Evolutionary conservation across 2,329 filamentous ascomycete genomes (phyloP), one percentile per base, ranked within the genome.

Genomic region (Penicillium psychrosexuale): DNA sequence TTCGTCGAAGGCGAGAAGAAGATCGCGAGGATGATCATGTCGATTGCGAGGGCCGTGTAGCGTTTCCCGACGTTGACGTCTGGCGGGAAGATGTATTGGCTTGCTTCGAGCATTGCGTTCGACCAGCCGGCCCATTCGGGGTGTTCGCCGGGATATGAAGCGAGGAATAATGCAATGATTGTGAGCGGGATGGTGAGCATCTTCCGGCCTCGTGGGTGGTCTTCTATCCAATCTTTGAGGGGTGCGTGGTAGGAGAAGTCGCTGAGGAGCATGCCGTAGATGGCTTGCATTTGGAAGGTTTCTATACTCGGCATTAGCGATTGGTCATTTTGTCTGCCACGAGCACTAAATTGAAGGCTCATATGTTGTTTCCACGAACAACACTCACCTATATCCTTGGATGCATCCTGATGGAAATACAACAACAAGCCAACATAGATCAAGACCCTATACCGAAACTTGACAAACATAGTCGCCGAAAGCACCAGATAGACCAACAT

Each of bases 211-310:
- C 71, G 74, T 31, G 73, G 73, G 58, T 77, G 75, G 8, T 67
- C 65, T 37, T 76, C 65, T 52, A 80, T 65, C 55, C 78, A 78
- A 51, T 73, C 71, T 48, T 79, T 79, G 53, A 78, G 77, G 7
- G 70, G 62, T 5, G 73, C 69, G 57, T 80, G 72, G 55, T 79
- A 77, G 7, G 78, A 75, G 30, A 82, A 68, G 57, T 82, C 80
- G 61, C 77, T 79, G 34, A 82, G 73, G 47, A 82, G 72, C 54
- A 81, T 78, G 34, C 80, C 80, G 53, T 77, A 81, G 17, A 80
- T 70, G 39, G 80, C 77, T 63, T 81, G 79, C 54, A 77, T 75
- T 56, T 80, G 78, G 58, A 82, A 82, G 0, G 80, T 82, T 74
- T 82, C 80, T 81, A 28, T 34, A 19, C 15, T 43, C 12, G 24